Percentiles rank a stretch among this genome's conserved stretches.
Conservation (phyloP, 495 filamentous ascomycete genomes). For the Hyphodiscus hymeniophilus region DNA sequence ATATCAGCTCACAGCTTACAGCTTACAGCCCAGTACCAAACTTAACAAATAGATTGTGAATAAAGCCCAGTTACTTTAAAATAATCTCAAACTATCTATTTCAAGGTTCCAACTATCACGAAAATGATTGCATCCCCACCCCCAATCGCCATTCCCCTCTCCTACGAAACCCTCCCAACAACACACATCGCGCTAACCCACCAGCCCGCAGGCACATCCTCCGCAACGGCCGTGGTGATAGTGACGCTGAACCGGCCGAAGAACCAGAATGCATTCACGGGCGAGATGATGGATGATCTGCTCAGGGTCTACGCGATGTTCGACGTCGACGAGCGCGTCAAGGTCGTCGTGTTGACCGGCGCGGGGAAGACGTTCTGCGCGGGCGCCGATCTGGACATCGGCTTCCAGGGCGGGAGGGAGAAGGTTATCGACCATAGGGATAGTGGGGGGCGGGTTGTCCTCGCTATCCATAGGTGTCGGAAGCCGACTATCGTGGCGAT, state of each 20-base stretch:
- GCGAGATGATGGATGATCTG: slow-evolving; percentile 44
- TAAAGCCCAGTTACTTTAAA: too few species aligned
- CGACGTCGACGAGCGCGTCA: slow-evolving; percentile 46
- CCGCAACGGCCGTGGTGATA: slow-evolving; percentile 44
- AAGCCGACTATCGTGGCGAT: slow-evolving; percentile 58
- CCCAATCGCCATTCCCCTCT: neutral
- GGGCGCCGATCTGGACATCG: slow-evolving; percentile 49
- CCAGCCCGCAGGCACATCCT: slow-evolving; percentile 35
- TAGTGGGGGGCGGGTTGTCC: slow-evolving; percentile 45
- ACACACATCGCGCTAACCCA: slow-evolving; percentile 45
- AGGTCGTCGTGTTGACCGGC: slow-evolving; percentile 48
- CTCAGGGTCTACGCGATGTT: slow-evolving; percentile 44
- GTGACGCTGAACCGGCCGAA: slow-evolving; percentile 45
- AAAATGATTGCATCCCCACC: too few species aligned
- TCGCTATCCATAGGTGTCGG: slow-evolving; percentile 51
- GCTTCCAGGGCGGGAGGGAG: neutral
- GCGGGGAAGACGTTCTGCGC: slow-evolving; percentile 43
- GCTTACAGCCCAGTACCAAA: too few species aligned
- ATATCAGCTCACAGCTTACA: too few species aligned
- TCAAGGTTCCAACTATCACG: too few species aligned
- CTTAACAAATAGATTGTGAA: too few species aligned
- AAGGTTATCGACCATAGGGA: slow-evolving; percentile 24
- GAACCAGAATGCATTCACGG: slow-evolving; percentile 55
- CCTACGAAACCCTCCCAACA: slow-evolving; percentile 22
- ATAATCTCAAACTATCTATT: too few species aligned